Evolutionary conservation across 23 red algal genomes (phyloP), one percentile per base, ranked within the genome.

Genomic region (Rhodosorus marinus): DNA sequence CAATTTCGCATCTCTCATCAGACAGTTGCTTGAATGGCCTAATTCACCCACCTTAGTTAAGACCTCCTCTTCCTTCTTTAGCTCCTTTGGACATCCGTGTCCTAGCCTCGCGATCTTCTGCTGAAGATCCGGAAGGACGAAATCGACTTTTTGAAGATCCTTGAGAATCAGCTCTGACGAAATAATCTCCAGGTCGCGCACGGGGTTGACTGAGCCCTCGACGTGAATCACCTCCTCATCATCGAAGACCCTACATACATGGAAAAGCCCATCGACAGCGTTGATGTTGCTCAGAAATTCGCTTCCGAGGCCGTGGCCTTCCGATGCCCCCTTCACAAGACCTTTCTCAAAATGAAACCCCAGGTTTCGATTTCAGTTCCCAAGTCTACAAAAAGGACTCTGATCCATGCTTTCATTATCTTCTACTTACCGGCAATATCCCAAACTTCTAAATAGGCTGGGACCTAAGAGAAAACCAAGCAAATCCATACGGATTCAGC

Each of bases 211-310:
- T 11, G 64, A 57, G 29, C 78, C 90, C 53, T 98, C 90, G 20
- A 98, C 90, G 57, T 98, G 90, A 1, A 60, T 81, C 1, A 98
- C 79, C 29, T 80, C 90, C 53, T 69, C 78, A 49, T 98, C 67
- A 4, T 69, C 59, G 51, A 98, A 98, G 0, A 49, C 90, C 7
- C 90, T 72, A 29, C 70, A 79, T 24, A 98, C 58, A 45, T 98
- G 78, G 40, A 73, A 98, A 4, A 98, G 49, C 4, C 90, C 90
- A 42, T 98, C 90, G 8, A 98, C 90, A 4, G 90, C 76, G 47
- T 84, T 66, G 27, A 85, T 98, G 22, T 98, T 55, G 34, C 74
- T 82, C 17, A 98, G 60, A 61, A 98, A 98, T 2, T 66, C 67
- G 42, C 86, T 98, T 2, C 90, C 90, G 26, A 98, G 59, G 27